Base-by-base conservation (phyloP, 2,329 filamentous ascomycete species). In the Mycosphaerelloides madeirae region DNA sequence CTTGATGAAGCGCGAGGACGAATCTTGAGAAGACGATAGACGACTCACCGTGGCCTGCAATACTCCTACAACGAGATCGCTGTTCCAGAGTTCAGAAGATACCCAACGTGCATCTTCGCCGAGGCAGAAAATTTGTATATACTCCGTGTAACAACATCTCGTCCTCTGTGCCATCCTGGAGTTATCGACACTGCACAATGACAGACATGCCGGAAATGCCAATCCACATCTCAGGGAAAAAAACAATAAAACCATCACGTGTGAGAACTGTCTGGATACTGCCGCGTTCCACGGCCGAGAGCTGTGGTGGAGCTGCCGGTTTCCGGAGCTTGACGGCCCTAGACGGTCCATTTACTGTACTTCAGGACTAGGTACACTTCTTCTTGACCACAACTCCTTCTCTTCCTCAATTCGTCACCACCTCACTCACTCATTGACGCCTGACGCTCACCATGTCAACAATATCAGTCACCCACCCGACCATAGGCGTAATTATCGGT, bases 401-500 rank as follows among this genome's bases (percentile, higher is more conserved):
- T 25, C 22, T 25, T 9, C 9, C 22, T 9, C 22, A 25, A n/a
- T n/a, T 29, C 37, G 19, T 22, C 9, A 13, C 18, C 22, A 29
- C 25, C 14, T 31, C 8, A 6, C n/a, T 6, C 25, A 39, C 22
- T 25, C 22, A 9, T 25, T 9, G 22, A 39, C 6, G 22, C 22
- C 9, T 25, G 8, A 20, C 16, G 15, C 16, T 11, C 6, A 42
- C 20, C 13, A 43, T 44, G 38, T 25, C 38, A 3, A 46, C 49
- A 11, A 28, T 42, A 25, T n/a, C 42, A 48, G 13, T 38, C 41
- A 5, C 54, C 59, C 57, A 61, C 31, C 51, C 58, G 1, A 19
- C 31, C 2, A 53, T 63, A 14, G 60, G 59, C 29, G 35, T 46
- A 6, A 44, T 63, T 32, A 50, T 48, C 19, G 59, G 53, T 29